Evolutionary conservation across 305 asterid genomes (phyloP).

Genomic region (Vinca major): DNA sequence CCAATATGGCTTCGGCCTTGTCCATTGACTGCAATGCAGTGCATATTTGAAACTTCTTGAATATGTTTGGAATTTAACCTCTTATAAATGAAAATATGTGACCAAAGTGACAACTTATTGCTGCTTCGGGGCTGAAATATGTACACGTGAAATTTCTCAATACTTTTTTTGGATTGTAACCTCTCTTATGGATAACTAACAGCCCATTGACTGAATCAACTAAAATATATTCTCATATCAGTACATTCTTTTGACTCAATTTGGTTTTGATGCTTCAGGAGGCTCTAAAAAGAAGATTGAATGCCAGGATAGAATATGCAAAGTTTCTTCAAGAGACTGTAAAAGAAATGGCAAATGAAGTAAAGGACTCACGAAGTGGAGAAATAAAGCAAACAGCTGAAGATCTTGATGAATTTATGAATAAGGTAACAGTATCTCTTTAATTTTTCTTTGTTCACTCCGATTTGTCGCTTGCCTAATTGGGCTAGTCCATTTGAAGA

Average conservation of each 20-base stretch:
- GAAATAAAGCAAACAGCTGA: slow-evolving; percentile 87
- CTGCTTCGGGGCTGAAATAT: neutral
- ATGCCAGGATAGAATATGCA: slow-evolving; percentile 90
- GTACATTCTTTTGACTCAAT: neutral
- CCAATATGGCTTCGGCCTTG: neutral
- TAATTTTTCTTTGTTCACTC: slow-evolving; percentile 10
- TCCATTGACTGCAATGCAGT: neutral
- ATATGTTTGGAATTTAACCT: neutral
- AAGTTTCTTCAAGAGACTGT: slow-evolving; percentile 98
- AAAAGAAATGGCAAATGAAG: slow-evolving; percentile 98
- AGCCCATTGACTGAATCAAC: too few relatives aligned
- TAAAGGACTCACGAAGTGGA: slow-evolving; percentile 87
- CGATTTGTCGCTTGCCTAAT: slow-evolving; percentile 1
- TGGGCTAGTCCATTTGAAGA: neutral
- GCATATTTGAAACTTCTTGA: neutral
- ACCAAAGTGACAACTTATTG: neutral
- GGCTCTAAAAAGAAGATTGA: slow-evolving; percentile 70
- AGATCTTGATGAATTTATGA: slow-evolving; percentile 94
- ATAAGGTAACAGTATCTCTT: slow-evolving; percentile 41
- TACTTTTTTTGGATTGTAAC: neutral
- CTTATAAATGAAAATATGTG: neutral
- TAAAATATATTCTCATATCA: neutral
- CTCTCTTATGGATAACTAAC: neutral
- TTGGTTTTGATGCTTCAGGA: slow-evolving; percentile 45
- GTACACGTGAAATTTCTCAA: neutral